Base-by-base conservation (phyloP, 1,139 yeast species). In the Meyerozyma athensensis region DNA sequence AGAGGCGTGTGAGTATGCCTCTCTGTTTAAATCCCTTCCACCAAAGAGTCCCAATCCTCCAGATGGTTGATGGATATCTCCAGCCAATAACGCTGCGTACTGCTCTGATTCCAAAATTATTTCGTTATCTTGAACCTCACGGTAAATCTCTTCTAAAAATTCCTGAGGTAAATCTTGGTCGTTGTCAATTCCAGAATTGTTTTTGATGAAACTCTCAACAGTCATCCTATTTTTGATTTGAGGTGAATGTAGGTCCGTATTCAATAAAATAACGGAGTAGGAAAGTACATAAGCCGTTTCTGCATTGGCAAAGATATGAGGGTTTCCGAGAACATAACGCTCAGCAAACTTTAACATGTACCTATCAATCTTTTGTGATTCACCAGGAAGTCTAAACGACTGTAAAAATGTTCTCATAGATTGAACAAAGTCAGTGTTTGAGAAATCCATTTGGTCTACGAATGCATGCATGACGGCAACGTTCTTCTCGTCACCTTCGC, bases 311-410 rank as follows among this genome's bases (percentile, higher is more conserved):
- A 92, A 92, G 0, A 81, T 72, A 13, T 71, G 69, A 5, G 97
- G 96, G 54, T 92, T 94, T 39, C 94, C 96, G 45, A 83, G 79
- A 26, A 82, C 81, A 54, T 83, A 94, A 49, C 95, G 72, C 58
- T 89, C 96, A 3, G 98, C 98, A 67, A 94, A 94, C 54, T 94
- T 92, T 53, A 92, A 75, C 96, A 94, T 87, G 54, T 81, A 87
- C 51, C 99, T 74, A 68, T 94, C 98, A 58, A 94, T 90, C 55
- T 92, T 92, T 61, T 94, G 99, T 2, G 97, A 90, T 63, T 94
- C 99, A 34, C 99, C 99, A 0, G 99, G 98, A 42, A 94, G 72
- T 56, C 98, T 74, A 62, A 94, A 94, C 33, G 81, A 73, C 57
- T 94, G 98, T 43, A 94, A 71, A 53, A 87, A 87, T 8, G 66